Conservation (phyloP, 1,139 yeast genomes). For the Geotrichum phurueaensis region DNA sequence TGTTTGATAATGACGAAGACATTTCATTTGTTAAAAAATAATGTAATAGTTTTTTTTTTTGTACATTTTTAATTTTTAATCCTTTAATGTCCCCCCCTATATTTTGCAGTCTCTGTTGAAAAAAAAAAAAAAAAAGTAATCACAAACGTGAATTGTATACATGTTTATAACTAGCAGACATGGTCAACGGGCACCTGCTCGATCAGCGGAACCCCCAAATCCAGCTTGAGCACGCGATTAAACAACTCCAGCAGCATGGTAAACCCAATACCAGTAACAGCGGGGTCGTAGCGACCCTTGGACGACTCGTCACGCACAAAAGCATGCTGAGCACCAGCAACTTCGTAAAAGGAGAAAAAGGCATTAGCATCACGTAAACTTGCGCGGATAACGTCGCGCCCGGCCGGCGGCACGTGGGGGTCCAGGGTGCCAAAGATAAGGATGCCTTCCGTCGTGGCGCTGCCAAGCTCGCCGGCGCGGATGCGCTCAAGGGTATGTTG, state of each 20-base stretch:
- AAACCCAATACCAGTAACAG: conserved; percentile 61
- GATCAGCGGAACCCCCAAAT: conserved; percentile 58
- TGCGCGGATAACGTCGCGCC: conserved; percentile 64
- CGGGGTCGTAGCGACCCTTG: conserved; percentile 75
- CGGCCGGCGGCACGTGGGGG: conserved; percentile 74
- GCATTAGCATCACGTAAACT: conserved; percentile 56
- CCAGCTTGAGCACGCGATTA: conserved; percentile 60
- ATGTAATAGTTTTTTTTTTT: not conserved
- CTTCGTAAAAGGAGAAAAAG: conserved; percentile 64
- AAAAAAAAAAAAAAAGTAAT: not conserved
- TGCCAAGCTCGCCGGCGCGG: conserved; percentile 36
- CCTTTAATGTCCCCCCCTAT: not conserved
- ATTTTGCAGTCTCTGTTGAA: not conserved
- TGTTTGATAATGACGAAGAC: conserved; percentile 9
- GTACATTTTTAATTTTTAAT: not conserved
- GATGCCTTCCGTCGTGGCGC: conserved; percentile 51
- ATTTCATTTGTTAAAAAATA: conserved; percentile 8
- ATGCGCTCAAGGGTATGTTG: conserved; percentile 52
- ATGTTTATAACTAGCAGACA: conserved; percentile 47
- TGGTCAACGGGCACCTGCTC: conserved; percentile 48
- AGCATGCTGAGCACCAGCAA: conserved; percentile 78
- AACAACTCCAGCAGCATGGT: conserved; percentile 66
- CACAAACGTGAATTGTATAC: not conserved
- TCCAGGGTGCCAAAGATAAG: conserved; percentile 75
- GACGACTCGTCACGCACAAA: conserved; percentile 73